These are phyloP conservation scores for Rhizopogon vesiculosus DNA, from an alignment of 768 basidiomycete genomes.

Conservation along the genomic window DNA sequence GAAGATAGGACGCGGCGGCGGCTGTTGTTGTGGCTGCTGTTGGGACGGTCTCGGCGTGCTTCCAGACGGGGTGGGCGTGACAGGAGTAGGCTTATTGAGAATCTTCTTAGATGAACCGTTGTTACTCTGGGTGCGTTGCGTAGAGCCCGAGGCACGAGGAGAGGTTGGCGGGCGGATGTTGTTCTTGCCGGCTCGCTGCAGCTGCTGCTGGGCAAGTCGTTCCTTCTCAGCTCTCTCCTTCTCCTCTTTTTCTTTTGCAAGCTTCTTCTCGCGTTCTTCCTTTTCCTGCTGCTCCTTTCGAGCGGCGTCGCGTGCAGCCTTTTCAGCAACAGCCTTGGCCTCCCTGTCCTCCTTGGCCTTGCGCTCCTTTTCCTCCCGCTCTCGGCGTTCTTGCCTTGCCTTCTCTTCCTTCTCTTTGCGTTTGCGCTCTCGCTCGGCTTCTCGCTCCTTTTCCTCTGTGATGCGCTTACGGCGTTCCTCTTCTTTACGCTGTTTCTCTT, in stretches of 20 bases:
- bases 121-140: slow-evolving; percentile 41
- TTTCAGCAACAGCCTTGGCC: slow-evolving; percentile 45
- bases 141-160: slow-evolving; percentile 45
- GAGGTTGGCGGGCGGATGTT: slow-evolving; percentile 46
- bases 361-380: slow-evolving; percentile 61
- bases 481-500: slow-evolving; percentile 78
- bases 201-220: slow-evolving; percentile 32
- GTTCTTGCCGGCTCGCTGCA: slow-evolving; percentile 47
- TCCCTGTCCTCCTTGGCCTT: slow-evolving; percentile 64
- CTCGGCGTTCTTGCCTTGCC: slow-evolving; percentile 42
- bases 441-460: slow-evolving; percentile 77
- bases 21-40: slow-evolving; percentile 32
- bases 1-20: slow-evolving; percentile 31
- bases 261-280: slow-evolving; percentile 64
- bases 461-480: slow-evolving; percentile 77
- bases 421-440: slow-evolving; percentile 71
- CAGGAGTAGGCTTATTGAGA: slow-evolving; percentile 40
- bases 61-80: slow-evolving; percentile 13
- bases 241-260: slow-evolving; percentile 60
- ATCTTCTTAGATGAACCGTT: slow-evolving; percentile 59
- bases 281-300: slow-evolving; percentile 48
- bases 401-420: slow-evolving; percentile 72
- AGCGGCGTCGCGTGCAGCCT: slow-evolving; percentile 34
- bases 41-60: slow-evolving; percentile 17
- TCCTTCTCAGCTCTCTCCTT: slow-evolving; percentile 52